phyloP scores from a whole-genome alignment of 257 asterid genomes.

The Mentha longifolia region DNA sequence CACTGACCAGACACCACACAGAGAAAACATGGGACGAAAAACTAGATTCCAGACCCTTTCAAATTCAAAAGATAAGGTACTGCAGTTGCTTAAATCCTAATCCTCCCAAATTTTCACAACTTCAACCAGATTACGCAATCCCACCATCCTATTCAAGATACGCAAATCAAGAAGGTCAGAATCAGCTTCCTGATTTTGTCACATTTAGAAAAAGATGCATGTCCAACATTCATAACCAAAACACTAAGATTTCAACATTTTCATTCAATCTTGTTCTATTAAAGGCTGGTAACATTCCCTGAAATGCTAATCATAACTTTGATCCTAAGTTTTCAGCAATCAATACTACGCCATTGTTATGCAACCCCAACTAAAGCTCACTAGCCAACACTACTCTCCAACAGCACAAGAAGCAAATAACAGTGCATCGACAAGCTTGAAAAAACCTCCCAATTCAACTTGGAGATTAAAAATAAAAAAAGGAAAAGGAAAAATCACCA shows the following conservation, averaged over 20 bases:
- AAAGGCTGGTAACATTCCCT: neutral
- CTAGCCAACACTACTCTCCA: conserved; percentile 20
- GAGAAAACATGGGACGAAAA: conserved; percentile 54
- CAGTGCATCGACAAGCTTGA: neutral
- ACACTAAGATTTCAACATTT: neutral
- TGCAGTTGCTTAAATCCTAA: conserved; percentile 30
- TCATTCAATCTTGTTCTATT: neutral
- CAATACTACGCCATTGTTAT: conserved; percentile 9
- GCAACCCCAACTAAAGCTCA: conserved; percentile 16
- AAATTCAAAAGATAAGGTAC: neutral
- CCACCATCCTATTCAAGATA: conserved; percentile 35
- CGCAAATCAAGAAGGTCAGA: conserved; percentile 27
- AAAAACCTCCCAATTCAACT: neutral
- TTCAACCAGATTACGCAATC: conserved; percentile 33
- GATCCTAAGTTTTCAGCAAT: neutral
- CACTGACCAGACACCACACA: conserved; percentile 40
- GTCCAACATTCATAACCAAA: conserved; percentile 18
- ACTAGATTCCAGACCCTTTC: conserved; percentile 20
- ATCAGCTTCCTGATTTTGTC: neutral
- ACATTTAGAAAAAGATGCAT: neutral
- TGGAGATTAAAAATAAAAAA: neutral
- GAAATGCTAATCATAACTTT: neutral
- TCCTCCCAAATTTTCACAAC: conserved; percentile 16
- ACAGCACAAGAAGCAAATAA: neutral
- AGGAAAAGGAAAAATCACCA: neutral